phyloP scores from a whole-genome alignment of 352 stramenopile species.

The Phytophthora macrochlamydospora region DNA sequence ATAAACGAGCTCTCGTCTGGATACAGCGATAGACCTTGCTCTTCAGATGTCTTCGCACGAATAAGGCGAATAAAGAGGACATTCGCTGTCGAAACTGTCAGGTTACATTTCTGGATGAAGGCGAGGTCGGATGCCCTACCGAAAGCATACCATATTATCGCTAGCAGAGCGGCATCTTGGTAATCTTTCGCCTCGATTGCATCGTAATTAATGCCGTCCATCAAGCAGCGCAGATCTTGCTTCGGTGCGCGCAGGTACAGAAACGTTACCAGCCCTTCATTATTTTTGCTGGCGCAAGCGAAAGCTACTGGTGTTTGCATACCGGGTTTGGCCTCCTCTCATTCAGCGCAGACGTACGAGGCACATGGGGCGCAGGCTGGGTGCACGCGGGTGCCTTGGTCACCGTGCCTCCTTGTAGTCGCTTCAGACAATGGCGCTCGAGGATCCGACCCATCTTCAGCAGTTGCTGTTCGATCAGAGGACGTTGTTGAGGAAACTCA shows the following conservation, averaged over 20 bases:
- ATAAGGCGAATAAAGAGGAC: slow-evolving; percentile 27
- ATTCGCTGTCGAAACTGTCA: slow-evolving; percentile 7
- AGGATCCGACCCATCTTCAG: slow-evolving; percentile 7
- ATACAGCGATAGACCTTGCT: slow-evolving; percentile 33
- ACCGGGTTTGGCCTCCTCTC: too few relatives aligned
- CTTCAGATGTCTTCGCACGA: slow-evolving; percentile 30
- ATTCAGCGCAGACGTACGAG: too few relatives aligned
- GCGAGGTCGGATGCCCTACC: slow-evolving; percentile 11
- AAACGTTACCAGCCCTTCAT: too few relatives aligned
- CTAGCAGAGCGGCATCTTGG: slow-evolving; percentile 27
- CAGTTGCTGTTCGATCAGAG: not conserved
- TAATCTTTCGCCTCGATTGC: slow-evolving; percentile 9
- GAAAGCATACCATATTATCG: slow-evolving; percentile 23
- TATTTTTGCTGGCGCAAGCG: too few relatives aligned
- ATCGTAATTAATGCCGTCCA: slow-evolving; percentile 12
- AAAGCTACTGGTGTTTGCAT: too few relatives aligned
- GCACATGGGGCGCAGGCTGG: too few relatives aligned
- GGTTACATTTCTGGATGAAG: slow-evolving; percentile 16
- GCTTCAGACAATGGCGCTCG: slow-evolving; percentile 11
- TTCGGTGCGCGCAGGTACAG: too few relatives aligned
- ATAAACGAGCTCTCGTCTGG: slow-evolving; percentile 6
- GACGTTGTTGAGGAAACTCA: not conserved
- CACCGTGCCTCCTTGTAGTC: not conserved
- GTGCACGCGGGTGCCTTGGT: slow-evolving; percentile 6
- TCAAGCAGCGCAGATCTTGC: not conserved